Conservation (phyloP, 140 eudicot genomes). For the Stevia rebaudiana region DNA sequence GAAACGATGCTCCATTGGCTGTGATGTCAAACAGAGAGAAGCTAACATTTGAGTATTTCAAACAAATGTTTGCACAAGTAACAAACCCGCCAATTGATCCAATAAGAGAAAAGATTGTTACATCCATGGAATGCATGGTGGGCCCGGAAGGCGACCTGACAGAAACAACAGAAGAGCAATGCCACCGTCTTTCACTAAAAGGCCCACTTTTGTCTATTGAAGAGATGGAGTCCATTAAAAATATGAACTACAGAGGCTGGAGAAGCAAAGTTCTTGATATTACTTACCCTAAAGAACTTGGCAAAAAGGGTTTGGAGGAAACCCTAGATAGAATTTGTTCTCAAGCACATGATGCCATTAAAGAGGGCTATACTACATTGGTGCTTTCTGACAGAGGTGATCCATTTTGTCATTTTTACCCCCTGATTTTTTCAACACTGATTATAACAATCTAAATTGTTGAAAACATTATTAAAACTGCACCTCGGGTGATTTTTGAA, state of each 20-base stretch:
- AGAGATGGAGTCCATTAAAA: slow-evolving; percentile 89
- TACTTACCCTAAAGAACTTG: slow-evolving; percentile 64
- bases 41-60: slow-evolving; percentile 87
- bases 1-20: slow-evolving; percentile 97
- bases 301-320: slow-evolving; percentile 84
- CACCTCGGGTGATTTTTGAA: not conserved
- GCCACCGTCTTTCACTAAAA: slow-evolving; percentile 88
- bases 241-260: slow-evolving; percentile 95
- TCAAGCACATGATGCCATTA: slow-evolving; percentile 78
- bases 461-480: not conserved
- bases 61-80: slow-evolving; percentile 99
- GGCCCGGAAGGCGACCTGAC: slow-evolving; percentile 99
- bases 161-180: slow-evolving; percentile 90
- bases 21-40: slow-evolving; percentile 97
- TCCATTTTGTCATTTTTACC: too few species aligned
- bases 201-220: slow-evolving; percentile 88
- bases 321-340: slow-evolving; percentile 79
- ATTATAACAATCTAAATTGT: not conserved
- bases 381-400: slow-evolving; percentile 98
- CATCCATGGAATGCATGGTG: slow-evolving; percentile 97
- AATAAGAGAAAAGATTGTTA: slow-evolving; percentile 92
- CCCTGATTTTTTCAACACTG: too few species aligned
- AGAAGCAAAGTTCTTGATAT: slow-evolving; percentile 90
- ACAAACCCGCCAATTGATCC: slow-evolving; percentile 99
- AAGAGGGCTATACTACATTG: slow-evolving; percentile 79